Evolutionary conservation across 179 eudicot species (phyloP), one percentile per base, ranked within the genome.

Genomic region (Silene noctiflora): DNA sequence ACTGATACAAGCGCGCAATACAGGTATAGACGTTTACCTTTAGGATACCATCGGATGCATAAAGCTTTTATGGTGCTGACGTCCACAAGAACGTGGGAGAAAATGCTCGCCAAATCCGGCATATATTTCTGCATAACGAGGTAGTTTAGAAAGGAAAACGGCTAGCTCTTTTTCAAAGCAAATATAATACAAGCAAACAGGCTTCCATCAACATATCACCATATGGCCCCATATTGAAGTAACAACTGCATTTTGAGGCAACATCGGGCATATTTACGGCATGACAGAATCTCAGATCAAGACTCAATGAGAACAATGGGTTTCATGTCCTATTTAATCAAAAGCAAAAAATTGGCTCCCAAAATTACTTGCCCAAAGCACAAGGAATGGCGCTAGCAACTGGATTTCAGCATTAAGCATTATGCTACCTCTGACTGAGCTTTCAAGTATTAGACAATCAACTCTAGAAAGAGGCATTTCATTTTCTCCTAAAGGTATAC

Each of bases 51-150:
- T 21, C 98, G 96, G 67, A 81, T 22, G 82, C 96, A 89, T 20
- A 95, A 81, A 53, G 96, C 94, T 85, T 87, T 93, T 65, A 95
- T 77, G 59, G 95, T 93, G 90, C 99, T 93, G 72, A 95, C 97
- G 73, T 95, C 99, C 4, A 95, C 97, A 9, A 92, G 84, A 22
- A 91, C 90, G 84, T 93, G 96, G 71, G 87, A 73, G 83, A 95
- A 87, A 19, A 95, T 83, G 59, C 87, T 81, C 24, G 99, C 99
- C 86, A 95, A 87, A 13, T 88, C 89, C 22, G 99, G 99, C 99
- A 95, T 95, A 79, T 92, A 95, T 78, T 91, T 95, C 99, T 95
- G 97, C 90, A 80, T 65, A 62, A 56, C 73, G 62, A 72, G 53
- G 6, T 48, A 65, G n/a, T 17, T 75, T 59, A 82, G 77, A 63